Evolutionary conservation across 805 yeast genomes (phyloP).

Genomic region (Wickerhamomyces silvicola): DNA sequence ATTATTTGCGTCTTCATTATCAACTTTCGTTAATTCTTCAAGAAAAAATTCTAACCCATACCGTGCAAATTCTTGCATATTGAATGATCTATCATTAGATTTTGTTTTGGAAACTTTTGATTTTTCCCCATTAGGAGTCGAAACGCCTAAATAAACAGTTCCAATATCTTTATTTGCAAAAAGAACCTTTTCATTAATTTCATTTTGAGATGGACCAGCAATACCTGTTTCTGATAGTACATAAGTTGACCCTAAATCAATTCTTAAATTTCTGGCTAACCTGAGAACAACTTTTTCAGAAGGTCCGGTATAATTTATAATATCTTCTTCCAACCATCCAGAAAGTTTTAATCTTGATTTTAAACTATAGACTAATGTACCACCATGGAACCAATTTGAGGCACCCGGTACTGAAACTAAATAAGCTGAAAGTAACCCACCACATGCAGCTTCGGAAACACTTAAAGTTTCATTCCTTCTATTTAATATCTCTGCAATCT

Average conservation of each 20-base stretch:
- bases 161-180: conserved; percentile 43
- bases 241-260: conserved; percentile 78
- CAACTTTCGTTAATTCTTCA: conserved; percentile 33
- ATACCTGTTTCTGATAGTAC: conserved; percentile 82
- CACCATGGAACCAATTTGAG: conserved; percentile 75
- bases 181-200: conserved; percentile 22
- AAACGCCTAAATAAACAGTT: conserved; percentile 62
- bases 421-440: conserved; percentile 78
- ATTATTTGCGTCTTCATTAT: conserved; percentile 1
- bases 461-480: conserved; percentile 59
- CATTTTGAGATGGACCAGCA: conserved; percentile 64
- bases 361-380: conserved; percentile 72
- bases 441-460: conserved; percentile 85
- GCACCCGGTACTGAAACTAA: conserved; percentile 83
- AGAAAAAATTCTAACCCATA: conserved; percentile 57
- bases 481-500: conserved; percentile 52
- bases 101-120: conserved; percentile 43
- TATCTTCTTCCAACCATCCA: conserved; percentile 74
- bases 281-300: conserved; percentile 66
- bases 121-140: conserved; percentile 55
- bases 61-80: conserved; percentile 73
- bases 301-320: conserved; percentile 73
- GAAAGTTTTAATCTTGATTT: conserved; percentile 66
- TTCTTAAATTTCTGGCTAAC: conserved; percentile 70
- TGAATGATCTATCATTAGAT: conserved; percentile 45